Evolutionary conservation across 139 green algal genomes (phyloP).

Genomic region (Coelastrella sp.): DNA sequence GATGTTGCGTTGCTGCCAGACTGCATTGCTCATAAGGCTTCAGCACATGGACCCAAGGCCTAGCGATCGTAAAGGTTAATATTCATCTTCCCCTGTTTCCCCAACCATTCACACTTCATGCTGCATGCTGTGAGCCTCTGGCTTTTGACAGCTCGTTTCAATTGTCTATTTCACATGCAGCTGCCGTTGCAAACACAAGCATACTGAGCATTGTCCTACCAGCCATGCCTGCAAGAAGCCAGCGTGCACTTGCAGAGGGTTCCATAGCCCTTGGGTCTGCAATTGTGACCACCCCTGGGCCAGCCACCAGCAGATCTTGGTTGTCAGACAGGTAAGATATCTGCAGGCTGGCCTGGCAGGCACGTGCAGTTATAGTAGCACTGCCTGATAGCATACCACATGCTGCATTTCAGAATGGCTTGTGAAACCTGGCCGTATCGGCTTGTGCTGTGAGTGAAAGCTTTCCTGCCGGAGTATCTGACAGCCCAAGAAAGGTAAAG

Average conservation of each 20-base stretch:
- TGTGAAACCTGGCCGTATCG: no score
- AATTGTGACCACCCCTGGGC: slow-evolving; percentile 85
- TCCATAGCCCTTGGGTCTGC: slow-evolving; percentile 82
- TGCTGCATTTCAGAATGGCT: no score
- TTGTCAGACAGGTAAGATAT: slow-evolving; percentile 15
- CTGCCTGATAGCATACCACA: no score
- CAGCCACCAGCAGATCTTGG: slow-evolving; percentile 63
- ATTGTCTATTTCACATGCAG: neutral
- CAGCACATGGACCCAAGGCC: no score
- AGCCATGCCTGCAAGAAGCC: slow-evolving; percentile 70
- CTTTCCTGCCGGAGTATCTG: no score
- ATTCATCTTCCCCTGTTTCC: no score
- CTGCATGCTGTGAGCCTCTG: neutral
- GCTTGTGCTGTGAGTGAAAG: no score
- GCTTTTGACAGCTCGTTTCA: no score
- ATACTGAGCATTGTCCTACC: slow-evolving; percentile 75
- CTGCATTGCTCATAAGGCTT: no score
- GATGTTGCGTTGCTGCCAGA: neutral
- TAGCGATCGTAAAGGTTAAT: no score
- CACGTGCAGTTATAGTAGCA: neutral
- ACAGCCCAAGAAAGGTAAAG: no score
- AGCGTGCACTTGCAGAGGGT: slow-evolving; percentile 65
- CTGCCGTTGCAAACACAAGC: slow-evolving; percentile 85
- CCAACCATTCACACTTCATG: neutral
- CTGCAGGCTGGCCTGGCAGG: neutral